Evolutionary conservation across 805 yeast genomes (phyloP), one percentile per base, ranked within the genome.

Genomic region (Candida sonorensis): DNA sequence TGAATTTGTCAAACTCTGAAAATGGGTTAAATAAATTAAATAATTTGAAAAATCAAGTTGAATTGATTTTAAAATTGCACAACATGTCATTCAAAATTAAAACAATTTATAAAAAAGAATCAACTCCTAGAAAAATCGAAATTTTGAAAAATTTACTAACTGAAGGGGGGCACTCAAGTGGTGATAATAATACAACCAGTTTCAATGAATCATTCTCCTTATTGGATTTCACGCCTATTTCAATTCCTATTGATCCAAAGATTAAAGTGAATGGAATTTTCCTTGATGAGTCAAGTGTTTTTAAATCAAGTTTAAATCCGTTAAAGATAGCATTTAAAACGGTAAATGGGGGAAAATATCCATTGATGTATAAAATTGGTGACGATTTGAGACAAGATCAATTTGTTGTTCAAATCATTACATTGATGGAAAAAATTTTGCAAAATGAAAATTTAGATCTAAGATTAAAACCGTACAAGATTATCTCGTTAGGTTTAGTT

Each of bases 371-470:
- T 61, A 92, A 92, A 56, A 82, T 83, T 31, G 99, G 99, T 10
- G 99, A 83, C 55, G 98, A 92, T 53, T 65, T 92, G 31, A 67
- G 97, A 38, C 99, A 92, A 56, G 99, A 92, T 62, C 99, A 92
- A 56, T 69, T 92, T 42, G 94, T 92, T n/a, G 82, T 87, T 30
- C 98, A 92, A 56, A 85, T 92, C 40, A 84, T 92, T 36, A 72
- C 80, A 35, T 62, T 92, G 37, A 92, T 92, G 95, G 95, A 92
- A 53, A 85, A 77, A 51, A 69, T 92, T 27, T 60, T 92, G 32
- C 75, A 81, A 41, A 83, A 84, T 52, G 98, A 92, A 51, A 92
- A 92, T 51, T 75, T 92, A 35, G 96, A 92, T 55, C 64, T 92
- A 51, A 76, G 75, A 51, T 66, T 92, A 32, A 84, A 85, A 3